Evolutionary conservation across 2,329 filamentous ascomycete species (phyloP).

Genomic region (Penicillium sp.): DNA sequence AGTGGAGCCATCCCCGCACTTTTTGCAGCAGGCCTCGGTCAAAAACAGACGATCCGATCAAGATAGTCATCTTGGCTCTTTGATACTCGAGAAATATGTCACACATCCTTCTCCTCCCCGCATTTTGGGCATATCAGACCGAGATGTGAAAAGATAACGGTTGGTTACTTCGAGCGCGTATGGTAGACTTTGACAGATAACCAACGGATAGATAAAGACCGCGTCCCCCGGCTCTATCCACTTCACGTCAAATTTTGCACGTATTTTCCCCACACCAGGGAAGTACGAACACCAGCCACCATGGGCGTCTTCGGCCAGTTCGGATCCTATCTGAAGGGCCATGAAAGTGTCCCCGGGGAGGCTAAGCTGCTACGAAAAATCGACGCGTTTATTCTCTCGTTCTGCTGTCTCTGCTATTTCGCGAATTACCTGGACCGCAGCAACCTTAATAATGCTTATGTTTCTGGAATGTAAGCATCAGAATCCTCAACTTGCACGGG

Average conservation of each 20-base stretch:
- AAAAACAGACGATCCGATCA: background rate
- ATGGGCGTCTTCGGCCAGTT: conserved; percentile 3
- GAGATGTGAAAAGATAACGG: conserved; percentile 7
- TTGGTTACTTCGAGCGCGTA: background rate
- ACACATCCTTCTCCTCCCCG: background rate
- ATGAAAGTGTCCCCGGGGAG: conserved; percentile 28
- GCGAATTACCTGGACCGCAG: conserved; percentile 54
- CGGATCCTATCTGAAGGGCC: conserved; percentile 7
- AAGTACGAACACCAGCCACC: background rate
- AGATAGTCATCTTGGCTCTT: background rate
- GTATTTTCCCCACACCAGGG: background rate
- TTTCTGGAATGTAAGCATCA: conserved; percentile 39
- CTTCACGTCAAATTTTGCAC: background rate
- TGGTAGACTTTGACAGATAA: background rate
- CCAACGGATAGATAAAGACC: background rate
- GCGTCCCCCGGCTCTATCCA: background rate
- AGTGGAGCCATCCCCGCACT: conserved; percentile 11
- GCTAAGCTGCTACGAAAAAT: conserved; percentile 55
- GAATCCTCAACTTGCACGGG: no score
- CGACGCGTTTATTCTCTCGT: conserved; percentile 54
- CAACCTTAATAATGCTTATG: conserved; percentile 55
- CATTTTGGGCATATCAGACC: background rate
- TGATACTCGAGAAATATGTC: background rate
- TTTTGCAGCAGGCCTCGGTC: conserved; percentile 1
- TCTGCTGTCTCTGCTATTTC: conserved; percentile 54